Conservation (phyloP, 176 grass and related monocot species). For the Carex myosuroides region DNA sequence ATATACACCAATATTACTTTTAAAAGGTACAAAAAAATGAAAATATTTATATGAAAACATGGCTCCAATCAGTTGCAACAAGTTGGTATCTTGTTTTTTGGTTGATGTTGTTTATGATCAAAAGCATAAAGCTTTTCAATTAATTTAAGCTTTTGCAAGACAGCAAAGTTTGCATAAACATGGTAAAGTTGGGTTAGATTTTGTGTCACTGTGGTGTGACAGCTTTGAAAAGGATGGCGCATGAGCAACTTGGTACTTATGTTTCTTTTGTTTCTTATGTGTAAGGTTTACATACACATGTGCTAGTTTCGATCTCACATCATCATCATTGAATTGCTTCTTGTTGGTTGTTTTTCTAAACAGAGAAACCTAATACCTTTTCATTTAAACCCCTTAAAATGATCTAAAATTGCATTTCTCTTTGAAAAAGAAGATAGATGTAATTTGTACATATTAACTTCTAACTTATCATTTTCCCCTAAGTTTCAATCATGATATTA, state of each 20-base stretch:
- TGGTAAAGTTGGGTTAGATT: neutral
- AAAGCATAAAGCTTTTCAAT: neutral
- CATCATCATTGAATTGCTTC: neutral
- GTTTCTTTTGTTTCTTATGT: neutral
- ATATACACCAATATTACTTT: neutral
- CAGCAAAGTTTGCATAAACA: neutral
- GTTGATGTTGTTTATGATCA: neutral
- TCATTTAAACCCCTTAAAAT: neutral
- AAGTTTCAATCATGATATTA: neutral
- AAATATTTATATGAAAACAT: neutral
- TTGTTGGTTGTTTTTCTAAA: too few relatives aligned
- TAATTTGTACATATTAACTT: neutral
- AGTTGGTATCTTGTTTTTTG: neutral
- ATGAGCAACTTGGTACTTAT: neutral
- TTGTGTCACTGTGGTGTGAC: neutral
- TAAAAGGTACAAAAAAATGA: neutral
- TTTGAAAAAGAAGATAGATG: neutral
- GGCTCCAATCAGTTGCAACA: neutral
- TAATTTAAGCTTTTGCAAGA: neutral
- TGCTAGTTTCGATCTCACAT: neutral
- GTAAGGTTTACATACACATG: neutral
- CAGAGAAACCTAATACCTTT: too few relatives aligned
- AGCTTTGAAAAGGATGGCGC: neutral
- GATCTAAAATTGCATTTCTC: neutral
- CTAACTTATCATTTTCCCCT: neutral